phyloP scores from a whole-genome alignment of 805 yeast genomes.

The Lipomyces starkeyi region DNA sequence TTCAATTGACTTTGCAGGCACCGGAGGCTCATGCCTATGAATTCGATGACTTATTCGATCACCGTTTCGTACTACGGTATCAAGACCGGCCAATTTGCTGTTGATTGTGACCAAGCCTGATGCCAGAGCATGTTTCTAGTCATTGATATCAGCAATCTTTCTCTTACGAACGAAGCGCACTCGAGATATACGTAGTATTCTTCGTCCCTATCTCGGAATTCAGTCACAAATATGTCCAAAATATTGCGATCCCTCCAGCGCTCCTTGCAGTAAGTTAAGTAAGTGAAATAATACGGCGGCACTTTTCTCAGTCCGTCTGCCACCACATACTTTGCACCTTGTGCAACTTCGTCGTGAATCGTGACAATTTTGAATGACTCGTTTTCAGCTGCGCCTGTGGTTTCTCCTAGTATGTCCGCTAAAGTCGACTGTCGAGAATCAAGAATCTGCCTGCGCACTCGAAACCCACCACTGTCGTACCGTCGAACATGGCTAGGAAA shows the following conservation, averaged over 20 bases:
- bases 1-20: constrained; percentile 61
- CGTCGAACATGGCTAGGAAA: constrained; percentile 2
- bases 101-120: constrained; percentile 82
- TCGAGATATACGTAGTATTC: constrained; percentile 57
- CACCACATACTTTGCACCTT: constrained; percentile 47
- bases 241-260: constrained; percentile 90
- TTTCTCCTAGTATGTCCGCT: constrained; percentile 27
- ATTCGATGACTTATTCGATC: constrained; percentile 78
- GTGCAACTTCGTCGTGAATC: constrained; percentile 45
- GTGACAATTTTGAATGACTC: constrained; percentile 29
- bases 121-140: constrained; percentile 57
- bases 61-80: constrained; percentile 76
- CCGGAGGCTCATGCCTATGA: constrained; percentile 92
- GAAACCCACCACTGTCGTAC: constrained; percentile 31
- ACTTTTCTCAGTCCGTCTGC: constrained; percentile 62
- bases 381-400: constrained; percentile 20
- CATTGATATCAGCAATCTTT: not conserved
- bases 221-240: constrained; percentile 79
- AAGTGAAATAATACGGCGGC: constrained; percentile 85
- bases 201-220: constrained; percentile 79
- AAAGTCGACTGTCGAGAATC: constrained; percentile 15
- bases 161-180: not conserved
- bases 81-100: constrained; percentile 64
- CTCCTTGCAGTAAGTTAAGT: constrained; percentile 85
- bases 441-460: constrained; percentile 31